Evolutionary conservation across 768 basidiomycete species (phyloP).

Genomic region (Tulasnella sp.): DNA sequence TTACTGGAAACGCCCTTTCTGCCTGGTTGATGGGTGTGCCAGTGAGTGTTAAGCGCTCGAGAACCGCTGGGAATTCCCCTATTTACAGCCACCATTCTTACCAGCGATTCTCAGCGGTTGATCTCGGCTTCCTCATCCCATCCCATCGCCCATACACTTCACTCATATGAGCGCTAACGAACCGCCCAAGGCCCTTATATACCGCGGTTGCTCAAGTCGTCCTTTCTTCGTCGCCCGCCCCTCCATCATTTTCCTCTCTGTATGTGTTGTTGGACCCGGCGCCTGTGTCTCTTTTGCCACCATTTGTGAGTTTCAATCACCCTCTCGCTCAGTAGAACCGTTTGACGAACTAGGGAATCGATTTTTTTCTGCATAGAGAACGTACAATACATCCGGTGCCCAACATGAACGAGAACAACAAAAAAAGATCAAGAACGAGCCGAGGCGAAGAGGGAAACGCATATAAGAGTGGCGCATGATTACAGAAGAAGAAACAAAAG

Average conservation of each 20-base stretch:
- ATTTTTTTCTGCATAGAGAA: neutral
- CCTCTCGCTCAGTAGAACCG: neutral
- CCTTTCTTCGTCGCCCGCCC: neutral
- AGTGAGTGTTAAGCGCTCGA: neutral
- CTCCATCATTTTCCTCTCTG: neutral
- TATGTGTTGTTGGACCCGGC: neutral
- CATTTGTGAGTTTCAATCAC: neutral
- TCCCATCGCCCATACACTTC: neutral
- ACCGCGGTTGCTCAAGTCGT: neutral
- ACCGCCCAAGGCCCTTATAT: neutral
- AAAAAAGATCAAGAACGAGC: neutral
- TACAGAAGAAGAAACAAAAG: neutral
- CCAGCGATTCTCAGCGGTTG: neutral
- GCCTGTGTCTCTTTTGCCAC: neutral
- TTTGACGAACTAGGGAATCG: neutral
- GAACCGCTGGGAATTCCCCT: neutral
- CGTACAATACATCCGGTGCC: neutral
- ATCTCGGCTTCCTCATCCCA: neutral
- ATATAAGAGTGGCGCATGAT: neutral
- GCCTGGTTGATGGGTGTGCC: neutral
- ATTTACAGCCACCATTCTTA: neutral
- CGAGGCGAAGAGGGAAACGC: neutral
- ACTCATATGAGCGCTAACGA: neutral
- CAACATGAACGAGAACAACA: neutral
- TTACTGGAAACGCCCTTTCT: neutral